Evolutionary conservation across 768 basidiomycete species (phyloP).

Genomic region (Panellus pusillus): DNA sequence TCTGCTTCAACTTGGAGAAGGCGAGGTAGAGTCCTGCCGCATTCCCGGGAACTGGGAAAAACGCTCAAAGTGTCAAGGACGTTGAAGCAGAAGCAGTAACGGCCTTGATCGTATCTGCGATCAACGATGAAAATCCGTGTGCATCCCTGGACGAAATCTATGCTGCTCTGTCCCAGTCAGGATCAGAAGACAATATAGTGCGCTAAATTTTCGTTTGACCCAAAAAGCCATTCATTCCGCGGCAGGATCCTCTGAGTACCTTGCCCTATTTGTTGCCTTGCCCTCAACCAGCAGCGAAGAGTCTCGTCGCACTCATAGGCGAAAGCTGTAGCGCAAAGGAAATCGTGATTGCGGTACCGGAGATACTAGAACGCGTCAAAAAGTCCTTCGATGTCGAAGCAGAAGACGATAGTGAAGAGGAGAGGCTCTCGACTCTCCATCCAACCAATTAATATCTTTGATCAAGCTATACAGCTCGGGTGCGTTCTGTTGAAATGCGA

Average conservation of each 20-base stretch:
- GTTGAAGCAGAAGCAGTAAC: constrained; percentile 25
- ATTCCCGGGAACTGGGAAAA: too few relatives aligned
- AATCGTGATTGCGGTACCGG: constrained; percentile 46
- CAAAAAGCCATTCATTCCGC: not conserved
- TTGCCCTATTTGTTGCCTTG: constrained; percentile 42
- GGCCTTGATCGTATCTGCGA: constrained; percentile 37
- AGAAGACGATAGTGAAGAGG: constrained; percentile 24
- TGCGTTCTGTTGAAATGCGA: constrained; percentile 23
- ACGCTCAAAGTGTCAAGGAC: too few relatives aligned
- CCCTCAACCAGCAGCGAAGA: constrained; percentile 36
- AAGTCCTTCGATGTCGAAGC: constrained; percentile 25
- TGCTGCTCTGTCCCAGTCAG: constrained; percentile 26
- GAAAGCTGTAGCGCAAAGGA: constrained; percentile 46
- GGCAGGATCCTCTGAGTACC: constrained; percentile 45
- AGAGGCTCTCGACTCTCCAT: constrained; percentile 21
- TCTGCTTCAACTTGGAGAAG: too few relatives aligned
- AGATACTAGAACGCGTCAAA: constrained; percentile 41
- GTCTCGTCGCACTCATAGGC: constrained; percentile 41
- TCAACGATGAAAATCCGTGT: constrained; percentile 30
- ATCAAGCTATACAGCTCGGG: constrained; percentile 41
- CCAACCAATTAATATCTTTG: constrained; percentile 36
- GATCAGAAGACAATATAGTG: constrained; percentile 27
- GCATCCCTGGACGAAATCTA: constrained; percentile 33
- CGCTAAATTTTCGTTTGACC: not conserved
- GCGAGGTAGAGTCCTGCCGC: too few relatives aligned